Base-by-base conservation (phyloP, 495 filamentous ascomycete genomes). In the Podospora appendiculata region DNA sequence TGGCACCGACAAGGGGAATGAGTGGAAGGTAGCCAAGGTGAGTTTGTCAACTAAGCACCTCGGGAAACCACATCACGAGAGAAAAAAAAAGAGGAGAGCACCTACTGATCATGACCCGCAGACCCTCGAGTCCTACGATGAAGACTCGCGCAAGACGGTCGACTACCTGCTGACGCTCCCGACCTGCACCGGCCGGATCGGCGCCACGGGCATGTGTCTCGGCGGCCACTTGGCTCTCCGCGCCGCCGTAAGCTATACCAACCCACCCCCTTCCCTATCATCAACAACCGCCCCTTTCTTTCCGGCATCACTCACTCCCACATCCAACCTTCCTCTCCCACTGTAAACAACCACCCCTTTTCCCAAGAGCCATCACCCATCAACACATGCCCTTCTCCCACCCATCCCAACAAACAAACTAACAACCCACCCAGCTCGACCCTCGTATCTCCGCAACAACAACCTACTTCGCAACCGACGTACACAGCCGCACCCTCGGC, bases 121-220 rank as follows among this genome's bases (percentile, higher is more conserved):
- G 87, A 91, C 87, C 60, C 70, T 96, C 18, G 75, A 83, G 34
- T 90, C 88, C 34, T 97, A 97, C 66, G 91, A 96, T 56, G 90
- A 88, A 69, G 92, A 97, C 65, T 81, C 87, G 18, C 76, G 69
- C 18, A 73, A 89, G 40, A 72, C 80, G n/a, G 84, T 97, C 47
- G 81, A 87, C 65, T 71, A 80, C 53, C 82, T 97, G 6, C 70
- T 94, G 41, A 77, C 77, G 12, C 77, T 95, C 10, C 73, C 77
- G 8, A 95, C 88, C 17, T 95, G 91, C 67, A 95, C 83, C 18
- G 90, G 92, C 34, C 79, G 80, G 10, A 82, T 97, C 49, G 92
- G 92, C 41, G 74, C 87, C 2, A 95, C 90, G 8, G 92, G 92
- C 34, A 97, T 97, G 92, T 96, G 92, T 67, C 82, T 97, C 4